Percentiles rank a stretch among this genome's conserved stretches.
phyloP scores from a whole-genome alignment of 2,329 filamentous ascomycete species.

The Canariomyces notabilis region DNA sequence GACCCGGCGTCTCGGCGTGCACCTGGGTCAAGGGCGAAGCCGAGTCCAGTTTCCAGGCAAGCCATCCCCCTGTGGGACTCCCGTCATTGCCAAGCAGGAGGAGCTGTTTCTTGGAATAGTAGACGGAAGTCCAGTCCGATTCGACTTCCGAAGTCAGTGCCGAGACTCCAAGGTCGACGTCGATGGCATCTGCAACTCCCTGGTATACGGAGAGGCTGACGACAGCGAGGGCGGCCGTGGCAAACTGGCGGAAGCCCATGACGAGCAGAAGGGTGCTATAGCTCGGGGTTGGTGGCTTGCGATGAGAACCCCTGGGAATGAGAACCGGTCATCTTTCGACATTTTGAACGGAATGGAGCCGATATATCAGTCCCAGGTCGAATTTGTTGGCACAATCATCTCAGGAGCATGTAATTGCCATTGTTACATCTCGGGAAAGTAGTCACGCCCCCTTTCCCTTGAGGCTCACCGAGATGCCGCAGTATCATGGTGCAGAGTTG shows the following conservation, averaged over 20 bases:
- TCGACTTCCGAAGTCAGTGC: conserved; percentile 5
- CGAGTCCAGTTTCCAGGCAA: conserved; percentile 9
- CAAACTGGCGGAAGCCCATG: conserved; percentile 2
- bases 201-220: neutral
- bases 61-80: conserved; percentile 8
- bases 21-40: conserved; percentile 1
- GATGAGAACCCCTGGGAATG: too few relatives aligned
- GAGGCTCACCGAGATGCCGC: too few relatives aligned
- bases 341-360: too few relatives aligned
- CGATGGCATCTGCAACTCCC: neutral
- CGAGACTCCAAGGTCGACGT: conserved; percentile 7
- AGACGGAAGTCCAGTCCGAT: conserved; percentile 14
- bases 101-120: conserved; percentile 8
- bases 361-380: too few relatives aligned
- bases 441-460: too few relatives aligned
- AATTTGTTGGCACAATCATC: too few relatives aligned
- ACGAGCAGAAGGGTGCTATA: neutral
- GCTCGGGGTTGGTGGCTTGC: neutral
- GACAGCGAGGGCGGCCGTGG: conserved; percentile 1
- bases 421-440: too few relatives aligned
- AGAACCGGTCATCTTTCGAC: too few relatives aligned
- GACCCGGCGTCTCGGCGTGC: conserved; percentile 10
- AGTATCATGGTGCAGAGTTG: too few relatives aligned
- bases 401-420: too few relatives aligned
- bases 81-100: conserved; percentile 15